A percentile compares a stretch with the other conserved stretches of the same genome.
Conservation (phyloP, 1,284 basidiomycete species). For the Xerocomus nothofagi region DNA sequence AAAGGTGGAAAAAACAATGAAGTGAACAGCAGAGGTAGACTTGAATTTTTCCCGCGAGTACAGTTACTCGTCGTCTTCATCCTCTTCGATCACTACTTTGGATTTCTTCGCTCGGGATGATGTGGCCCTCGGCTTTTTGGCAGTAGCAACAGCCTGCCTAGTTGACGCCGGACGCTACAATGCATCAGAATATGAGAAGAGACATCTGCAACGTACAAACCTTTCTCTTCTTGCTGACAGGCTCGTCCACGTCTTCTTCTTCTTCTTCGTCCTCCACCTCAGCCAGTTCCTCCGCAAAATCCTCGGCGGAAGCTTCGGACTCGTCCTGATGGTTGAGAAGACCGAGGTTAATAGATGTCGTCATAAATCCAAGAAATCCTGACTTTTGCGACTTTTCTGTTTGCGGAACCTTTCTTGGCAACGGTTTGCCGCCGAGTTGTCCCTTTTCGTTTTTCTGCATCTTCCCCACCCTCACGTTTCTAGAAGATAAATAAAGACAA, state of each 20-base stretch:
- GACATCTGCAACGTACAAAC: conserved; percentile 11
- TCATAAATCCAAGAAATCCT: conserved; percentile 12
- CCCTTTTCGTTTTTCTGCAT: conserved; percentile 43
- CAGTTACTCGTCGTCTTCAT: conserved; percentile 34
- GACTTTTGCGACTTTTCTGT: conserved; percentile 39
- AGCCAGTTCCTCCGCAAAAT: conserved; percentile 33
- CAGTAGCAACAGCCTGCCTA: conserved; percentile 21
- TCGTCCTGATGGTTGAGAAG: conserved; percentile 21
- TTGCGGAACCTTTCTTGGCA: conserved; percentile 29
- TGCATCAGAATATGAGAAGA: conserved; percentile 16
- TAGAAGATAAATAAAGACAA: conserved; percentile 25
- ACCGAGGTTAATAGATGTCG: background rate
- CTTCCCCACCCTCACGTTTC: conserved; percentile 40
- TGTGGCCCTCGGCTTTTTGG: conserved; percentile 28
- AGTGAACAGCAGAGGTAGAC: conserved; percentile 6
- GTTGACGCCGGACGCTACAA: conserved; percentile 27
- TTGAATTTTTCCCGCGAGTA: background rate
- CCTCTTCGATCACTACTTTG: conserved; percentile 31
- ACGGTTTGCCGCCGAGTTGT: conserved; percentile 27
- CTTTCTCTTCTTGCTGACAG: conserved; percentile 33
- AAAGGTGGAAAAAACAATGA: conserved; percentile 2
- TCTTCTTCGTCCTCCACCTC: conserved; percentile 33
- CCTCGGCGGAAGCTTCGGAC: conserved; percentile 34
- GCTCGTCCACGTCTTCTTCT: conserved; percentile 27
- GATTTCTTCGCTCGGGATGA: conserved; percentile 33